Evolutionary conservation across 306 rosid species (phyloP).

Genomic region (Trifolium subterraneum): DNA sequence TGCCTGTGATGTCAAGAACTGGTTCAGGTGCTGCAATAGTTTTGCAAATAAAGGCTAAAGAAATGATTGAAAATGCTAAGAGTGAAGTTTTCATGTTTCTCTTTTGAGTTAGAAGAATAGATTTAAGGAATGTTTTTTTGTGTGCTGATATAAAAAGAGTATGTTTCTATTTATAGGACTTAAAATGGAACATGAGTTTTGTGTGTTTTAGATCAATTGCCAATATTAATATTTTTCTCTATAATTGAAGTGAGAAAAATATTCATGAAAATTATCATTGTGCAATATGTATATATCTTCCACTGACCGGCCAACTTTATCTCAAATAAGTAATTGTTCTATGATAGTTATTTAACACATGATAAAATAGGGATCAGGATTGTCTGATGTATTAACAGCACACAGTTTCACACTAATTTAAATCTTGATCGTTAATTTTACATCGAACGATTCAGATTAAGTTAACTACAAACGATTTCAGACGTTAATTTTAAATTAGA

Average conservation of each 20-base stretch:
- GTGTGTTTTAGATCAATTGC: too few relatives aligned
- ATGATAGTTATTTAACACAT: too few relatives aligned
- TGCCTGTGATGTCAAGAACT: conserved; percentile 55
- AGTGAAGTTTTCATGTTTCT: conserved; percentile 39
- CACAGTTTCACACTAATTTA: too few relatives aligned
- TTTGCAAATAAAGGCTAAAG: conserved; percentile 22
- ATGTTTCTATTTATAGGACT: not conserved
- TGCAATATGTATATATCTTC: not conserved
- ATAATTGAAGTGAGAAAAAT: not conserved
- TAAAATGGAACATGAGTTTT: not conserved
- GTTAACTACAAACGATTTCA: too few relatives aligned
- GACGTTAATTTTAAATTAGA: too few relatives aligned
- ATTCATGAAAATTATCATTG: not conserved
- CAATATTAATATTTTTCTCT: too few relatives aligned
- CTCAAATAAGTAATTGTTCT: too few relatives aligned
- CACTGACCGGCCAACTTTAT: not conserved
- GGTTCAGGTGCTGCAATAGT: conserved; percentile 38
- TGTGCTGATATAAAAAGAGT: not conserved
- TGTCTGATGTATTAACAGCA: too few relatives aligned
- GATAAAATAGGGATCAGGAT: too few relatives aligned
- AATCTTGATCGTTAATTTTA: too few relatives aligned
- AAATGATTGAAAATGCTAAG: conserved; percentile 25
- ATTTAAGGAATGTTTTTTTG: too few relatives aligned
- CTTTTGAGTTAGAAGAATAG: not conserved
- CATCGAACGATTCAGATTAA: too few relatives aligned